A percentile compares a stretch with the other conserved stretches of the same genome.
phyloP scores from a whole-genome alignment of 441 rosid genomes.

The Melianthus villosus region DNA sequence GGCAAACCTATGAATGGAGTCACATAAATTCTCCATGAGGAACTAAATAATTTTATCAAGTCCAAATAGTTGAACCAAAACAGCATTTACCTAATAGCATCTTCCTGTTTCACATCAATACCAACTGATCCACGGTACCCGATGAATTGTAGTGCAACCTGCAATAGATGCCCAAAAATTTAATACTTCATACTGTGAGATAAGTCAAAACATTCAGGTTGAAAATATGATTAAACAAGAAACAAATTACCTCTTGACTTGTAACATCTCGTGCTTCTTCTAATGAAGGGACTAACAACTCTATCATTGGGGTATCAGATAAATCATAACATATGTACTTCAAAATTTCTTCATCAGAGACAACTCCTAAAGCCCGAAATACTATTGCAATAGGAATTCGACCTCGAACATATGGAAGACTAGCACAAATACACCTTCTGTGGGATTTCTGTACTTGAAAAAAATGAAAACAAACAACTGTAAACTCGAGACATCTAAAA shows the following conservation, averaged over 20 bases:
- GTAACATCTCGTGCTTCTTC: constrained; percentile 98
- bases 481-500: too few relatives aligned
- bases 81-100: constrained; percentile 71
- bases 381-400: constrained; percentile 94
- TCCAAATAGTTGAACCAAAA: constrained; percentile 9
- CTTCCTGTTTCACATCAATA: constrained; percentile 83
- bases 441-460: constrained; percentile 65
- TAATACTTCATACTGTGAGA: background rate
- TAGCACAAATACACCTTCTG: constrained; percentile 81
- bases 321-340: constrained; percentile 90
- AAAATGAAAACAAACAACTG: constrained; percentile 5
- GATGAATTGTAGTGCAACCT: constrained; percentile 95
- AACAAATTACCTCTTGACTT: constrained; percentile 57
- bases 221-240: background rate
- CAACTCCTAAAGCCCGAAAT: constrained; percentile 91
- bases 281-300: constrained; percentile 83
- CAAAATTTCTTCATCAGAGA: constrained; percentile 83
- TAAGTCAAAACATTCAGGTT: background rate
- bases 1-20: constrained; percentile 53
- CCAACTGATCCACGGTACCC: constrained; percentile 92
- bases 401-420: constrained; percentile 85
- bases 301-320: constrained; percentile 88
- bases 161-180: constrained; percentile 6
- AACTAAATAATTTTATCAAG: constrained; percentile 10
- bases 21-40: constrained; percentile 18